A percentile compares a stretch with the other conserved stretches of the same genome.
phyloP scores from a whole-genome alignment of 2,329 filamentous ascomycete species.

The Albophoma yamanashiensis region DNA sequence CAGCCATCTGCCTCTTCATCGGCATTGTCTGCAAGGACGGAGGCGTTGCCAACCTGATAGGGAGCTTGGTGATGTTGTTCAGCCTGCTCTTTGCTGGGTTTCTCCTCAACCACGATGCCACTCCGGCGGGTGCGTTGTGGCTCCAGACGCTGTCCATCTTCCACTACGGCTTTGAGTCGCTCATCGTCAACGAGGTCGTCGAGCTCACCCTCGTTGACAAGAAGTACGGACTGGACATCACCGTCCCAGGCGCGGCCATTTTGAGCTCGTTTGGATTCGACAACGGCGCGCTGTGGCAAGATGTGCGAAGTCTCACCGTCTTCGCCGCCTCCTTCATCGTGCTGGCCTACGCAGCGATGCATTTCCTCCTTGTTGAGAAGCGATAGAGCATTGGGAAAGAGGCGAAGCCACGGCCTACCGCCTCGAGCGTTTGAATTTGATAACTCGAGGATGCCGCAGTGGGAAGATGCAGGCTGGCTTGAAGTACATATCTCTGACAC shows the following conservation, averaged over 20 bases:
- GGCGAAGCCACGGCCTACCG: not conserved
- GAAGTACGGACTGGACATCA: conserved; percentile 94
- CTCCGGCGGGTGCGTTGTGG: conserved; percentile 78
- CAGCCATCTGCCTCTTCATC: conserved; percentile 89
- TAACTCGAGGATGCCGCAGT: not conserved
- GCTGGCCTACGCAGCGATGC: conserved; percentile 86
- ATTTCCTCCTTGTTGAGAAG: conserved; percentile 84
- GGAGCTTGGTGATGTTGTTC: conserved; percentile 95
- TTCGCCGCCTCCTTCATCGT: conserved; percentile 79
- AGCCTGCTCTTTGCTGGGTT: conserved; percentile 90
- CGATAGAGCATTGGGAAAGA: conserved; percentile 20
- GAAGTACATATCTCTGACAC: not conserved
- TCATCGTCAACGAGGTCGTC: conserved; percentile 95
- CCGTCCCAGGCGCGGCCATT: conserved; percentile 88
- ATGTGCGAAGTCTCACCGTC: conserved; percentile 69
- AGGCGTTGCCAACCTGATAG: conserved; percentile 86
- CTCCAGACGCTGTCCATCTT: conserved; percentile 92
- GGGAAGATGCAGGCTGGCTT: not conserved
- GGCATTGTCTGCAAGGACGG: conserved; percentile 89
- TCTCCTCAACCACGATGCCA: conserved; percentile 87
- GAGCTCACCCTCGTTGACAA: conserved; percentile 83
- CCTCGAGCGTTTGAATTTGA: not conserved
- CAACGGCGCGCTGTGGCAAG: conserved; percentile 73
- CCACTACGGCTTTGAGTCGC: conserved; percentile 91
- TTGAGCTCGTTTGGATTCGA: conserved; percentile 92